Conservation (phyloP, 1,284 basidiomycete genomes). For the Porodaedalea pini region DNA sequence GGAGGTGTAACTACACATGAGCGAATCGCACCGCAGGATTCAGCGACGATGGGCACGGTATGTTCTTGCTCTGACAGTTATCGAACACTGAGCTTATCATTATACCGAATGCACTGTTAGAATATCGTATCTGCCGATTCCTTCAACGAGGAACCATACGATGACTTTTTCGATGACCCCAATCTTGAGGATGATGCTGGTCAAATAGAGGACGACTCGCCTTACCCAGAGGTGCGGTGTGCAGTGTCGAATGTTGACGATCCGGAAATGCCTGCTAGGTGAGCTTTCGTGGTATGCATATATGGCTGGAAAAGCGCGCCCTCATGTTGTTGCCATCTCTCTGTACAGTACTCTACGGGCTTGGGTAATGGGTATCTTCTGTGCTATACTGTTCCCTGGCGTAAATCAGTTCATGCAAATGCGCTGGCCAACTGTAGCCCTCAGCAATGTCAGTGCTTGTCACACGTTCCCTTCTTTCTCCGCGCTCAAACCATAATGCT, state of each 20-base stretch:
- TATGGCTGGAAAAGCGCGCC: neutral
- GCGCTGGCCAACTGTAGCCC: conserved; percentile 27
- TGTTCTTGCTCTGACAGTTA: neutral
- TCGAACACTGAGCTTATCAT: neutral
- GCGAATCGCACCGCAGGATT: conserved; percentile 3
- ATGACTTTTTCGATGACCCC: conserved; percentile 18
- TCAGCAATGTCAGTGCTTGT: conserved; percentile 22
- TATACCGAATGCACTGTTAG: neutral
- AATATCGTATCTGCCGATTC: conserved; percentile 11
- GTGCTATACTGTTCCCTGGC: conserved; percentile 31
- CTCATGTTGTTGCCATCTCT: neutral
- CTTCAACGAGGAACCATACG: conserved; percentile 14
- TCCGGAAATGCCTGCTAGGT: conserved; percentile 19
- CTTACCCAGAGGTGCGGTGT: conserved; percentile 24
- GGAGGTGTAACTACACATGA: conserved; percentile 7
- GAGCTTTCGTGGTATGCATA: neutral
- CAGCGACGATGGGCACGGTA: conserved; percentile 15
- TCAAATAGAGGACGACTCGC: conserved; percentile 21
- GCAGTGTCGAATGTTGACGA: conserved; percentile 25
- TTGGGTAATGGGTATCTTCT: conserved; percentile 36
- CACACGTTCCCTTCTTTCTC: conserved; percentile 16
- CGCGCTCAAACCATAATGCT: conserved; percentile 24
- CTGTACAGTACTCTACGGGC: conserved; percentile 33
- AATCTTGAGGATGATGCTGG: conserved; percentile 19
- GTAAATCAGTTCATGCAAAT: conserved; percentile 34